Evolutionary conservation across 352 stramenopile genomes (phyloP), one percentile per base, ranked within the genome.

Genomic region (Pythium diclinum): DNA sequence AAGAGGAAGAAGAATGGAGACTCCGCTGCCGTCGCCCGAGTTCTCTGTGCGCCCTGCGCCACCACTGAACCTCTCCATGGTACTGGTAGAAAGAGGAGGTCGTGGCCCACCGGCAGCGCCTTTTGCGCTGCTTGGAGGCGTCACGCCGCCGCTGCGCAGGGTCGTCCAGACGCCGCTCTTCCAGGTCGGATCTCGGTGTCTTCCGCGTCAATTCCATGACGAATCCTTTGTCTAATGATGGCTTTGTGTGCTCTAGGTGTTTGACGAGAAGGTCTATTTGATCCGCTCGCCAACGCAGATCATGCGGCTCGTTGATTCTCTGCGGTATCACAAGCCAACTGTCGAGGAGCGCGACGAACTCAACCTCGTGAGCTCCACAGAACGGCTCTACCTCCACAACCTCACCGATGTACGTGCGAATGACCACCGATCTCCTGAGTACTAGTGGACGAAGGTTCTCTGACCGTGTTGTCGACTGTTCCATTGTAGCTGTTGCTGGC

Each of bases 241-340:
- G 6, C 14, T 25, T 21, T 49, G 25, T 17, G 0, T 55, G 17
- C 9, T 47, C 28, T 47, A 95, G 85, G 89, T 88, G 56, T 87
- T 92, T 47, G 78, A 91, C 34, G 81, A 92, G 14, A 65, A 69
- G n/a, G 84, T 78, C 28, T 89, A 84, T 32, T 56, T 78, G 52
- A 79, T 92, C 28, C 89, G 89, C 53, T 64, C 84, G 19, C 83
- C 87, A 59, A 89, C 82, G 60, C 81, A 90, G 59, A 87, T 89
- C 76, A 78, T 95, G 79, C 85, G 87, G 56, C 83, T 92, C 48
- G 79, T 95, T 47, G 87, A 95, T 61, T 76, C 74, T 8, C 67
- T 95, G 61, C 83, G 87, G n/a, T 95, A 91, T 61, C 87, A 95
- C 66, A 91, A 91, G 32, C 87, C 87, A 6, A 93, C 85, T n/a